Conservation (phyloP, 805 yeast genomes). For the Lipomyces spencermartinsiae region DNA sequence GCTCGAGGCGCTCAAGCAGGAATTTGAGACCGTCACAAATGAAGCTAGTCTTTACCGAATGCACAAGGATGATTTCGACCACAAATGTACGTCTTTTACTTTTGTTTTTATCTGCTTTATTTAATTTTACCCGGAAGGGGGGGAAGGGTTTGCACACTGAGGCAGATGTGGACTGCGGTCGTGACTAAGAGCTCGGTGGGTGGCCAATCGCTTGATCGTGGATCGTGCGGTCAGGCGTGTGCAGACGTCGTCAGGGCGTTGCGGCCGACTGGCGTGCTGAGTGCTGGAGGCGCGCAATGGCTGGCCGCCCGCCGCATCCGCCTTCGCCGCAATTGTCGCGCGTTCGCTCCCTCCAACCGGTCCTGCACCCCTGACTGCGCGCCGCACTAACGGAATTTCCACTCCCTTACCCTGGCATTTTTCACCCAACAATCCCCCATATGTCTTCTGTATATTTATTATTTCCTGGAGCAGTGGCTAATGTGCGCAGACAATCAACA, state of each 20-base stretch:
- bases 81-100: conserved; percentile 55
- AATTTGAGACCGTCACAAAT: conserved; percentile 80
- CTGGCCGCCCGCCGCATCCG: conserved; percentile 26
- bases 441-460: conserved; percentile 1
- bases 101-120: conserved; percentile 6
- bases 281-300: neutral
- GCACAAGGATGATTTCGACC: conserved; percentile 91
- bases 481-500: conserved; percentile 68
- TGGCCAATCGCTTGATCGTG: too few species aligned
- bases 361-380: conserved; percentile 23
- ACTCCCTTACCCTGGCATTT: neutral
- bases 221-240: neutral
- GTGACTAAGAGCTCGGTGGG: too few species aligned
- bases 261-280: too few species aligned
- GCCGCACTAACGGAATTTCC: conserved; percentile 12
- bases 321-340: conserved; percentile 6
- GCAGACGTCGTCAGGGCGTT: neutral
- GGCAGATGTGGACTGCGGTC: too few species aligned
- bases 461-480: neutral
- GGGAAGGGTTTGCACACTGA: neutral
- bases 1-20: conserved; percentile 89
- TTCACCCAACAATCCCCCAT: neutral
- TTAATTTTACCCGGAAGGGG: neutral
- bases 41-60: conserved; percentile 86
- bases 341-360: conserved; percentile 16